A percentile compares a stretch with the other conserved stretches of the same genome.
Evolutionary conservation across 2,329 filamentous ascomycete genomes (phyloP).

Genomic region (Podosphaera fusca): DNA sequence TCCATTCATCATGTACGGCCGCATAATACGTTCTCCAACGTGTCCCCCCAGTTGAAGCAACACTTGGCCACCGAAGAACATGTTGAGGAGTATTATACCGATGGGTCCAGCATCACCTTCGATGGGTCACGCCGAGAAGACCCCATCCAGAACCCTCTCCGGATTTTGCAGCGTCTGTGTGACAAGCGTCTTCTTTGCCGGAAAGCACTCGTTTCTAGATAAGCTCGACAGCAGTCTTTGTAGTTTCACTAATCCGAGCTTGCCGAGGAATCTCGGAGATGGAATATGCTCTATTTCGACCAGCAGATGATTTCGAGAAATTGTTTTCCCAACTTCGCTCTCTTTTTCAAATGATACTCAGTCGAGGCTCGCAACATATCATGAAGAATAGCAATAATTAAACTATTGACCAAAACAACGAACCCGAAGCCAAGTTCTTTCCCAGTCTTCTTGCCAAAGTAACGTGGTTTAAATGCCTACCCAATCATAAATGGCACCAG

Average conservation of each 20-base stretch:
- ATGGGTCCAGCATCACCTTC: neutral
- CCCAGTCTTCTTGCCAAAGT: too few species aligned
- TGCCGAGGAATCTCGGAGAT: neutral
- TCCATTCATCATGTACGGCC: neutral
- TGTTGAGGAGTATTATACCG: neutral
- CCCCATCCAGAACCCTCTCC: neutral
- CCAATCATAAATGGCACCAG: too few species aligned
- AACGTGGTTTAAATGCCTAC: too few species aligned
- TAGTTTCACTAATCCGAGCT: neutral
- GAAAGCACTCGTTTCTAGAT: neutral
- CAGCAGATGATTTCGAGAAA: neutral
- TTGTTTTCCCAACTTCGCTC: neutral
- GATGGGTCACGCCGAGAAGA: neutral
- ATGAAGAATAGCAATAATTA: neutral
- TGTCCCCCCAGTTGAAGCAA: neutral
- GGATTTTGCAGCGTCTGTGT: neutral
- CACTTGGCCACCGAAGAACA: neutral
- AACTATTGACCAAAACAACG: neutral
- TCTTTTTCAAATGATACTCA: neutral
- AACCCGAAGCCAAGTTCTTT: too few species aligned
- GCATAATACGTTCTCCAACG: neutral
- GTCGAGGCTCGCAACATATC: neutral
- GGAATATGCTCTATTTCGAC: neutral
- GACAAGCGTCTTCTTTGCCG: neutral
- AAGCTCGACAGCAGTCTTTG: neutral